Percentiles rank a stretch among this genome's conserved stretches.
phyloP scores from a whole-genome alignment of 352 stramenopile genomes.

The Globisporangium spiculum region DNA sequence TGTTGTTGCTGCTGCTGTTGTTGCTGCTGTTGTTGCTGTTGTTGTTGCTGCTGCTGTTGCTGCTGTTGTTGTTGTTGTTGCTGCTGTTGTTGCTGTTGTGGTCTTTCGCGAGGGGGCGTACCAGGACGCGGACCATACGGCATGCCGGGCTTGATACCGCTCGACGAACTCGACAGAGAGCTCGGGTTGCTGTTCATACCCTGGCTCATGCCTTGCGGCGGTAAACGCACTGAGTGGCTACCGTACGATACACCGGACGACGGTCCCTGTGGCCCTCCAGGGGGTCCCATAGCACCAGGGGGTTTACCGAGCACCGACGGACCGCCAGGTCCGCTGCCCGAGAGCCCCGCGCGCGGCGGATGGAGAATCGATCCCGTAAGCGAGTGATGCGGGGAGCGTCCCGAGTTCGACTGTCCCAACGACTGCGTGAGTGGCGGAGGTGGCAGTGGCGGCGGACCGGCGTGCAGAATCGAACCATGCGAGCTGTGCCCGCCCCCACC shows the following conservation, averaged over 20 bases:
- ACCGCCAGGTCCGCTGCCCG: constrained; percentile 26
- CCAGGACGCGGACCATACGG: constrained; percentile 30
- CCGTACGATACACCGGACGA: constrained; percentile 23
- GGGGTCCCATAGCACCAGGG: constrained; percentile 16
- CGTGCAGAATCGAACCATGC: constrained; percentile 51
- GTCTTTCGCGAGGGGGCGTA: constrained; percentile 24
- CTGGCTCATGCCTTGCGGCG: constrained; percentile 45
- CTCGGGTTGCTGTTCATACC: constrained; percentile 27
- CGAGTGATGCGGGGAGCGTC: constrained; percentile 63
- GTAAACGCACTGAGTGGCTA: constrained; percentile 59
- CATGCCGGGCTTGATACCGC: constrained; percentile 31
- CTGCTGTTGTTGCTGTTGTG: background rate
- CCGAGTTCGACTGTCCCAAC: constrained; percentile 39
- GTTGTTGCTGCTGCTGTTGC: constrained; percentile 33
- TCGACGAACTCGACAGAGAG: constrained; percentile 10
- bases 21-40: constrained; percentile 33
- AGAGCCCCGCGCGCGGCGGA: constrained; percentile 43
- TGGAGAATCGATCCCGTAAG: constrained; percentile 70
- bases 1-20: constrained; percentile 32
- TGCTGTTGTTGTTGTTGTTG: background rate
- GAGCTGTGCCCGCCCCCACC: constrained; percentile 37
- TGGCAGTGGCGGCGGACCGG: constrained; percentile 51
- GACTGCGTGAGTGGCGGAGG: constrained; percentile 60
- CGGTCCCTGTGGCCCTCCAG: constrained; percentile 22
- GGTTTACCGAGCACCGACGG: constrained; percentile 63